Evolutionary conservation across 352 stramenopile genomes (phyloP).

Genomic region (Hyaloperonospora arabidopsidis): DNA sequence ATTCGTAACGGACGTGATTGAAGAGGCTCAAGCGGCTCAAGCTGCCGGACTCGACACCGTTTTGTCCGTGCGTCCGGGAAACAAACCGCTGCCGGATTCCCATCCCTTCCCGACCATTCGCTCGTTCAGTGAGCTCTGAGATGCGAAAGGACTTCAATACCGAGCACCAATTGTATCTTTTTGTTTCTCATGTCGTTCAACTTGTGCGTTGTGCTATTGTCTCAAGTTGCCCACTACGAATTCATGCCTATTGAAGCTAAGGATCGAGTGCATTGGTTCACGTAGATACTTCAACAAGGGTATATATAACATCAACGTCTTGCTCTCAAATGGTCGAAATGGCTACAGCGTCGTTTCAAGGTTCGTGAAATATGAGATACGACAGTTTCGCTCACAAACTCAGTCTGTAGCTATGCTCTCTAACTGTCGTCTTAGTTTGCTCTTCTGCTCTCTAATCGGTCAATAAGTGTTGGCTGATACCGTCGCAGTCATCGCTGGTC

Average conservation of each 20-base stretch:
- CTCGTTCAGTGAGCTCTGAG: conserved; percentile 60
- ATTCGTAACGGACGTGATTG: conserved; percentile 85
- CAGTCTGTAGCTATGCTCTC: conserved; percentile 9
- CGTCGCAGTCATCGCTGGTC: not conserved
- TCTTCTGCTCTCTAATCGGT: conserved; percentile 11
- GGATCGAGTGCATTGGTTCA: too few species aligned
- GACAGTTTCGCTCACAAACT: not conserved
- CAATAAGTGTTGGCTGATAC: conserved; percentile 1
- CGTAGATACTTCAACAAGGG: too few species aligned
- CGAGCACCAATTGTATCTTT: too few species aligned
- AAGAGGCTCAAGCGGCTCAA: conserved; percentile 73
- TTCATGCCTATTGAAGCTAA: too few species aligned
- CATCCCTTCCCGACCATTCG: conserved; percentile 49
- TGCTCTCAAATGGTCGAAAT: conserved; percentile 13
- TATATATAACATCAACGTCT: not conserved
- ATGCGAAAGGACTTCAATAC: not conserved
- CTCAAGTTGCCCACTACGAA: too few species aligned
- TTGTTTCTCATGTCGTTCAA: too few species aligned
- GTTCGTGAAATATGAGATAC: conserved; percentile 1
- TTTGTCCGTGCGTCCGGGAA: conserved; percentile 82
- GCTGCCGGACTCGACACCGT: conserved; percentile 57
- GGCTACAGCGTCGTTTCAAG: conserved; percentile 23
- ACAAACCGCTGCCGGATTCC: conserved; percentile 53
- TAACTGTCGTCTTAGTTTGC: conserved; percentile 9
- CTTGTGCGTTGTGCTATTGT: too few species aligned